Conservation (phyloP, 2,329 filamentous ascomycete genomes). For the Neofusicoccum parvum region DNA sequence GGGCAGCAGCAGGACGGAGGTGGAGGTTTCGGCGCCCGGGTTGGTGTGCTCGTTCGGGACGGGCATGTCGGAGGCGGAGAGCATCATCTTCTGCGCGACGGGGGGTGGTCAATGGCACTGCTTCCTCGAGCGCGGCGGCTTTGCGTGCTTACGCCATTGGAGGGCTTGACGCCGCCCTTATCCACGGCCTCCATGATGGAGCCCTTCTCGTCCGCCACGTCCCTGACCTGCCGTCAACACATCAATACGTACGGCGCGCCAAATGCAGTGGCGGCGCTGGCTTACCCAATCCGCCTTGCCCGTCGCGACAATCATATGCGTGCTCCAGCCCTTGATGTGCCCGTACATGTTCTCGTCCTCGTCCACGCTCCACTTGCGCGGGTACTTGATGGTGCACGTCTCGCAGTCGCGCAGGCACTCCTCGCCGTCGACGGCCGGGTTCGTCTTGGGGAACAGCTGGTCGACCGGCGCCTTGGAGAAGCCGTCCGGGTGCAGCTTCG, state of each 20-base stretch:
- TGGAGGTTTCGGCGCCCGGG: slow-evolving; percentile 46
- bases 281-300: slow-evolving; percentile 93
- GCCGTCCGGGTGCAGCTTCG: slow-evolving; percentile 27
- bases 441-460: slow-evolving; percentile 72
- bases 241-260: slow-evolving; percentile 58
- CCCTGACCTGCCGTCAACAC: slow-evolving; percentile 23
- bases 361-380: slow-evolving; percentile 72
- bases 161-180: slow-evolving; percentile 58
- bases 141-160: slow-evolving; percentile 64
- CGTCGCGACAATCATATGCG: slow-evolving; percentile 90
- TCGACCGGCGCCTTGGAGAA: slow-evolving; percentile 34
- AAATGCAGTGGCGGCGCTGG: neutral
- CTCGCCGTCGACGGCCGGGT: slow-evolving; percentile 78
- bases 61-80: slow-evolving; percentile 90
- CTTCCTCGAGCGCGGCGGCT: neutral
- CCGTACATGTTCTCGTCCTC: slow-evolving; percentile 80
- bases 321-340: slow-evolving; percentile 81
- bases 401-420: slow-evolving; percentile 88
- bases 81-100: slow-evolving; percentile 70
- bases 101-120: neutral
- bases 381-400: slow-evolving; percentile 77
- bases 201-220: slow-evolving; percentile 70
- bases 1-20: slow-evolving; percentile 80
- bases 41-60: slow-evolving; percentile 66
- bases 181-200: slow-evolving; percentile 59